Base-by-base conservation (phyloP, 768 basidiomycete species). In the Infundibulicybe gibba region DNA sequence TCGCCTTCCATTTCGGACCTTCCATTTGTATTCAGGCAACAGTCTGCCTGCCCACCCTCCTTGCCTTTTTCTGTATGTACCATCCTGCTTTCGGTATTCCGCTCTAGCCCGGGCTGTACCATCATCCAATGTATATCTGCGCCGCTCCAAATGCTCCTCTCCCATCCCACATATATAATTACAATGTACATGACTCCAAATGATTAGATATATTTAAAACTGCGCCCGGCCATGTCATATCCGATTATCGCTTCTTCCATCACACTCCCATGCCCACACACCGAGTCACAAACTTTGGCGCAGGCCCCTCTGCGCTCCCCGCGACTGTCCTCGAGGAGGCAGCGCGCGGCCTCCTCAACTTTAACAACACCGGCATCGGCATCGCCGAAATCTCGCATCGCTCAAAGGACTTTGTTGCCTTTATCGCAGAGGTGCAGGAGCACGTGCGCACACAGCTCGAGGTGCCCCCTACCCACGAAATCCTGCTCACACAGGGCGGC, bases 301-400 rank as follows among this genome's bases (percentile, higher is more conserved):
- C 97, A 43, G 97, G 97, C 1, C 97, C 97, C 13, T 97, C 94
- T 15, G 86, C 90, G 0, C 75, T 99, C 35, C 97, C 97, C 13
- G 76, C 83, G n/a, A 70, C 82, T 3, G 91, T 97, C 25, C 80
- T 99, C 44, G 67, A 84, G 56, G 82, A 94, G 61, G 92, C 94
- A 2, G 77, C 87, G 12, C 69, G 78, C 51, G 92, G 88, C 13
- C 75, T 98, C n/a, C 71, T 99, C 57, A 88, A 98, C 74, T 97
- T 92, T 66, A 73, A 85, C 47, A 77, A 77, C 40, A 94, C 90
- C 2, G 97, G 97, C 20, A 94, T 98, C 50, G 97, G 97, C 38
- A 83, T 99, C 61, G 89, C 92, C 37, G 97, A 99, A 66, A 81
- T 98, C 61, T 95, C 93, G 1, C 97, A 99, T 65, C 88, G 97